phyloP scores from a whole-genome alignment of 768 basidiomycete genomes.

The Boletales sp. region DNA sequence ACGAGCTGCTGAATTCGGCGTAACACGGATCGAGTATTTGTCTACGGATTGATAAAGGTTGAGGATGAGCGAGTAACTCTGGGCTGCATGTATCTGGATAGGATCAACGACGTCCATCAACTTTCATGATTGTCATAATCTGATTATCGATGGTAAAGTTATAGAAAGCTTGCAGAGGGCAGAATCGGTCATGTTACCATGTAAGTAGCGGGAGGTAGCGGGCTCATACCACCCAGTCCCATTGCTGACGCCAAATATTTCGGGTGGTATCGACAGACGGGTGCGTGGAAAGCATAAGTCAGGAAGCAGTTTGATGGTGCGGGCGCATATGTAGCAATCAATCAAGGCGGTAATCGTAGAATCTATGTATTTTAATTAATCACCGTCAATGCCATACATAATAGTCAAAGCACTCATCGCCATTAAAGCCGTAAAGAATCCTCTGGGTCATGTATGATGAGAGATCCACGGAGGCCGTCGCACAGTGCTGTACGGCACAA shows the following conservation, averaged over 20 bases:
- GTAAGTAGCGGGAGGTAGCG: slow-evolving; percentile 29
- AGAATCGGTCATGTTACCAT: slow-evolving; percentile 39
- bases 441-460: slow-evolving; percentile 41
- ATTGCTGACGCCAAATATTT: slow-evolving; percentile 33
- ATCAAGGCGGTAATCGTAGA: slow-evolving; percentile 31
- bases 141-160: slow-evolving; percentile 26
- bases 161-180: slow-evolving; percentile 35
- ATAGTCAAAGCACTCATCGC: slow-evolving; percentile 12
- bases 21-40: slow-evolving; percentile 37
- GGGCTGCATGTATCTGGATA: slow-evolving; percentile 35
- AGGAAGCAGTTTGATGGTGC: too few species aligned
- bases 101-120: slow-evolving; percentile 40
- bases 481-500: slow-evolving; percentile 15
- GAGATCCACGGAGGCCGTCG: slow-evolving; percentile 45
- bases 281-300: neutral
- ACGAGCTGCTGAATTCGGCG: slow-evolving; percentile 23
- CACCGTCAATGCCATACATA: too few species aligned
- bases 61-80: slow-evolving; percentile 47
- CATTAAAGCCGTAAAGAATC: slow-evolving; percentile 24
- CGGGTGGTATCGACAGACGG: slow-evolving; percentile 4
- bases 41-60: slow-evolving; percentile 34
- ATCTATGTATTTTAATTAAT: neutral
- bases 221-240: slow-evolving; percentile 33
- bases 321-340: slow-evolving; percentile 13
- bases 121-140: slow-evolving; percentile 37